Evolutionary conservation across 73 alveolate species (phyloP).

Genomic region (Paramecium sexaurelia): DNA sequence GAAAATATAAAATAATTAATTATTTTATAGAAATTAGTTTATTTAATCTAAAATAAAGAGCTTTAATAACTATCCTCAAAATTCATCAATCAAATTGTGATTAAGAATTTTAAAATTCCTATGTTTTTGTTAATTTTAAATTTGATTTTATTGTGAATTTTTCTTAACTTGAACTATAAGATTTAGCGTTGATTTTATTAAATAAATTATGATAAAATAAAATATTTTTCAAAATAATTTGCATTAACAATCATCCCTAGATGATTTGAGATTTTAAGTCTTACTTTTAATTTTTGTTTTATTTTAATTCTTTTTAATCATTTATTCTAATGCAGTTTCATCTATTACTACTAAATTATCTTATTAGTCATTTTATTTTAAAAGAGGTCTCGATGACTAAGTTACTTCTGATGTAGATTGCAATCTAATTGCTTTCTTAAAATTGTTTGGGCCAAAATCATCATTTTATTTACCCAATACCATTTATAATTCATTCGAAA

Average conservation of each 20-base stretch:
- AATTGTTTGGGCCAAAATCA: neutral
- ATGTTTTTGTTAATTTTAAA: no score
- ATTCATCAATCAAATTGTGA: no score
- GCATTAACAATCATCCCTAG: neutral
- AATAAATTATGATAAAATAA: no score
- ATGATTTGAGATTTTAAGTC: neutral
- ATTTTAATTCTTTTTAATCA: neutral
- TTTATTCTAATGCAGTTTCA: neutral
- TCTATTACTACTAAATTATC: neutral
- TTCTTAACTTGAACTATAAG: no score
- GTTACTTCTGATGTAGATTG: neutral
- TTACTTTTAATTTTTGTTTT: neutral
- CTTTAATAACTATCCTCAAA: no score
- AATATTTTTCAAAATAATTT: neutral
- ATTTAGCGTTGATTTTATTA: no score
- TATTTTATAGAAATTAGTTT: no score
- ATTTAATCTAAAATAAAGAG: no score
- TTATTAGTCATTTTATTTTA: neutral
- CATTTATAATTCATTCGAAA: neutral
- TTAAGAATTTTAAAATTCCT: no score
- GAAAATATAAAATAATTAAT: no score
- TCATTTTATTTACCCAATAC: neutral
- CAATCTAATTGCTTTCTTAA: neutral
- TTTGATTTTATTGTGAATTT: no score
- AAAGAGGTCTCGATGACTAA: neutral